Evolutionary conservation across 2,329 filamentous ascomycete species (phyloP).

Genomic region (Aspergillus viridinutans): DNA sequence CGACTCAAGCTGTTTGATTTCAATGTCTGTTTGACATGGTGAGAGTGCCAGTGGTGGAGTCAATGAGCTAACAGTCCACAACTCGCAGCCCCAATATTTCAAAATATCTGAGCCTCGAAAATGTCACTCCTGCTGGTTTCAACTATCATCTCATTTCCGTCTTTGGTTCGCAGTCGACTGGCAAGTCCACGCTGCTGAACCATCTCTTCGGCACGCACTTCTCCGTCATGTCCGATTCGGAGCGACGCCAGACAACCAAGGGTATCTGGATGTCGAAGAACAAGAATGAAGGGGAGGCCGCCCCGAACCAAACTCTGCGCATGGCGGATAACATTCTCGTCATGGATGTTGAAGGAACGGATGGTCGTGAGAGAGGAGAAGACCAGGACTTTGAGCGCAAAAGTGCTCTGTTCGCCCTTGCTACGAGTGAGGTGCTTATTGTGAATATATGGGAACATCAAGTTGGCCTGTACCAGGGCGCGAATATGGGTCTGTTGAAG

Average conservation of each 20-base stretch:
- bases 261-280: conserved; percentile 99
- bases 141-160: conserved; percentile 99
- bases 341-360: conserved; percentile 98
- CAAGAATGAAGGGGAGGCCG: conserved; percentile 55
- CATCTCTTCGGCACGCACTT: conserved; percentile 93
- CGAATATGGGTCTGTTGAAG: conserved; percentile 97
- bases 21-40: conserved; percentile 9
- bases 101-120: conserved; percentile 73
- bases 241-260: conserved; percentile 94
- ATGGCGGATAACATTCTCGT: conserved; percentile 99
- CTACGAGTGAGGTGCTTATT: conserved; percentile 95
- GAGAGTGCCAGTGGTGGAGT: not conserved
- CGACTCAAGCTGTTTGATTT: not conserved
- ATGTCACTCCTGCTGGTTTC: conserved; percentile 85
- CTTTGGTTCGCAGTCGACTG: conserved; percentile 97
- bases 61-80: conserved; percentile 9
- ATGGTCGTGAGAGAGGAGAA: conserved; percentile 91
- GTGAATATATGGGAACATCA: conserved; percentile 99
- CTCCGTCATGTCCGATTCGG: conserved; percentile 94
- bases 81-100: conserved; percentile 65
- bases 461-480: conserved; percentile 94
- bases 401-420: conserved; percentile 92
- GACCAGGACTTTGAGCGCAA: conserved; percentile 99
- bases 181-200: conserved; percentile 96
- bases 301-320: conserved; percentile 40